Evolutionary conservation across 2,329 filamentous ascomycete species (phyloP).

Genomic region (Penicillium sp.): DNA sequence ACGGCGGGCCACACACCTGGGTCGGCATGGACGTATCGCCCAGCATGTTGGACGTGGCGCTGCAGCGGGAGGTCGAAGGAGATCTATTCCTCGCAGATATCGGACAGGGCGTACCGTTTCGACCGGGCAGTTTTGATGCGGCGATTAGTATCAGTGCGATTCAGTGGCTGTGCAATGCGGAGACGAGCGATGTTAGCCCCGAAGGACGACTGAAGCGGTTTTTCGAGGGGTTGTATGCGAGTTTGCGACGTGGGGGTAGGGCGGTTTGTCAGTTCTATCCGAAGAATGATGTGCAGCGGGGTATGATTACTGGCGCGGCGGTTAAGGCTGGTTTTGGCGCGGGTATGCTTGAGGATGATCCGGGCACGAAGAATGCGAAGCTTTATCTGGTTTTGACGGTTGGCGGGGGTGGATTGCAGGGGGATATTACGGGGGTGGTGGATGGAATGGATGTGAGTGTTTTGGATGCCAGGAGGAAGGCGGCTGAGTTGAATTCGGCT

Average conservation of each 20-base stretch:
- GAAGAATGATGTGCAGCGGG: slow-evolving; percentile 88
- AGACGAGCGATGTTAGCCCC: slow-evolving; percentile 81
- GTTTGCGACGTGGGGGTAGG: slow-evolving; percentile 78
- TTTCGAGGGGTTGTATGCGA: slow-evolving; percentile 89
- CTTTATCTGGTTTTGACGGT: slow-evolving; percentile 95
- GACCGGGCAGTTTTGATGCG: slow-evolving; percentile 89
- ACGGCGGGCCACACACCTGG: slow-evolving; percentile 89
- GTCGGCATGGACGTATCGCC: slow-evolving; percentile 95
- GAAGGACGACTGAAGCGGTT: slow-evolving; percentile 79
- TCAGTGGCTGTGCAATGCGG: slow-evolving; percentile 98
- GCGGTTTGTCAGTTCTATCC: slow-evolving; percentile 98
- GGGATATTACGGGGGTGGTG: slow-evolving; percentile 88
- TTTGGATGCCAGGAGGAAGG: slow-evolving; percentile 67
- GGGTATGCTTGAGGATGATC: slow-evolving; percentile 91
- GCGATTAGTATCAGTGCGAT: slow-evolving; percentile 93
- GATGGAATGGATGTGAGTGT: slow-evolving; percentile 89
- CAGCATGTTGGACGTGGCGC: slow-evolving; percentile 94
- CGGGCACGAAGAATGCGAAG: slow-evolving; percentile 94
- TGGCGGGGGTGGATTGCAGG: slow-evolving; percentile 67
- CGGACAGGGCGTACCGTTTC: slow-evolving; percentile 92
- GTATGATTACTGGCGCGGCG: slow-evolving; percentile 89
- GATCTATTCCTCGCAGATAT: slow-evolving; percentile 95
- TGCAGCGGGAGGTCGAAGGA: slow-evolving; percentile 89
- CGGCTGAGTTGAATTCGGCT: slow-evolving; percentile 37
- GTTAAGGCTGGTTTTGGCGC: slow-evolving; percentile 95